Evolutionary conservation across 805 yeast species (phyloP).

Genomic region (Ogataea zsoltii): DNA sequence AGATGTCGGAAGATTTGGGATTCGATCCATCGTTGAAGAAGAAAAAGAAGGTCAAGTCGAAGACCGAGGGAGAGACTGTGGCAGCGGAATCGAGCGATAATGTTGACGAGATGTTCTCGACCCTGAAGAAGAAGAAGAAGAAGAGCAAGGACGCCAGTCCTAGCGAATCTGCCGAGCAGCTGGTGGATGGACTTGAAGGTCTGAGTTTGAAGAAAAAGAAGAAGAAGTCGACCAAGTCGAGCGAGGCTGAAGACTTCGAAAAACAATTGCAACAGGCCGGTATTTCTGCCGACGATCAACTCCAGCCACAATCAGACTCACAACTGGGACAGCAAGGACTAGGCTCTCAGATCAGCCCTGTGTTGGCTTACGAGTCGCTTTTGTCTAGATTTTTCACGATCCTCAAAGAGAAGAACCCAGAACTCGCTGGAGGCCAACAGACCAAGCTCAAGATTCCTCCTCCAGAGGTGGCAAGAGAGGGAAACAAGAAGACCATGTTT

Average conservation of each 20-base stretch:
- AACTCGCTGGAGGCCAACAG: slow-evolving; percentile 93
- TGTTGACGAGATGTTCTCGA: slow-evolving; percentile 68
- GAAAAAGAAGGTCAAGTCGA: slow-evolving; percentile 65
- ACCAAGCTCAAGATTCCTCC: slow-evolving; percentile 97
- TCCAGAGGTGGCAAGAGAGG: slow-evolving; percentile 95
- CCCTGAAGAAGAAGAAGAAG: slow-evolving; percentile 86
- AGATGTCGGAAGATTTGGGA: slow-evolving; percentile 49
- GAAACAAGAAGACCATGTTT: slow-evolving; percentile 92
- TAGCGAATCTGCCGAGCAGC: slow-evolving; percentile 40
- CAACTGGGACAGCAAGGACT: slow-evolving; percentile 3
- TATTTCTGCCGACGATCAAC: slow-evolving; percentile 50
- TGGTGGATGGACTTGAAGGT: slow-evolving; percentile 67
- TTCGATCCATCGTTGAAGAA: slow-evolving; percentile 76
- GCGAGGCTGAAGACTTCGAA: slow-evolving; percentile 79
- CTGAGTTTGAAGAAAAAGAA: slow-evolving; percentile 78
- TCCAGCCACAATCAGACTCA: slow-evolving; percentile 13
- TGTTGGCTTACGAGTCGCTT: slow-evolving; percentile 67
- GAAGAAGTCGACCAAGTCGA: slow-evolving; percentile 58
- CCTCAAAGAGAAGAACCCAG: slow-evolving; percentile 93
- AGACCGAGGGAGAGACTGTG: slow-evolving; percentile 34
- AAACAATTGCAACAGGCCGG: slow-evolving; percentile 90
- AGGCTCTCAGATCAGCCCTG: slow-evolving; percentile 46
- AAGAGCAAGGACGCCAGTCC: slow-evolving; percentile 51
- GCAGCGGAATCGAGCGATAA: slow-evolving; percentile 41
- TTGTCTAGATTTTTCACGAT: slow-evolving; percentile 83